Conservation (phyloP, 2,329 filamentous ascomycete genomes). For the Leptosphaerulina australis region DNA sequence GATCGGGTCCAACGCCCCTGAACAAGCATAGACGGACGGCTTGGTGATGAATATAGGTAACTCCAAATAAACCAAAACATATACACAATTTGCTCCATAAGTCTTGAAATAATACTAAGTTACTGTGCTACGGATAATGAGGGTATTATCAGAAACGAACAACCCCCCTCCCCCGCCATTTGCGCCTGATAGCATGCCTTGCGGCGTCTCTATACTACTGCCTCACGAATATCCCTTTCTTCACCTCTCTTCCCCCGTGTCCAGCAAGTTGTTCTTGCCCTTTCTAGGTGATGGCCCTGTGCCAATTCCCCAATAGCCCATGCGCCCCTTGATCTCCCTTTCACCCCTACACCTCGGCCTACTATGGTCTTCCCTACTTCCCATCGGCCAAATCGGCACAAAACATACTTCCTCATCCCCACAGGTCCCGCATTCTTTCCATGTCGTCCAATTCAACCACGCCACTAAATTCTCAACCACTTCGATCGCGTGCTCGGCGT, state of each 20-base stretch:
- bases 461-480: conserved; percentile 52
- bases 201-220: not conserved
- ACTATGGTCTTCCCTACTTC: conserved; percentile 60
- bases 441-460: conserved; percentile 64
- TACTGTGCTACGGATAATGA: not conserved
- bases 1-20: not conserved
- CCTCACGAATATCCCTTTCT: not conserved
- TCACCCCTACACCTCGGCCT: conserved; percentile 51
- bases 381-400: conserved; percentile 69
- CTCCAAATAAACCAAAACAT: too few species aligned
- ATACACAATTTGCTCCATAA: too few species aligned
- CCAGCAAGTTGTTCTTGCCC: not conserved
- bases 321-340: conserved; percentile 8
- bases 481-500: conserved; percentile 34
- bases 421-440: conserved; percentile 64
- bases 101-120: too few species aligned
- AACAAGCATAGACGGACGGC: too few species aligned
- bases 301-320: conserved; percentile 35
- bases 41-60: too few species aligned
- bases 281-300: not conserved
- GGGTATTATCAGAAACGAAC: conserved; percentile 4
- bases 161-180: not conserved
- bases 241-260: not conserved
- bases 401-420: conserved; percentile 62
- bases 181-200: not conserved